A percentile compares a stretch with the other conserved stretches of the same genome.
These are phyloP conservation scores for Globisporangium spiculum DNA, from an alignment of 352 stramenopile species.

Conservation along the genomic window DNA sequence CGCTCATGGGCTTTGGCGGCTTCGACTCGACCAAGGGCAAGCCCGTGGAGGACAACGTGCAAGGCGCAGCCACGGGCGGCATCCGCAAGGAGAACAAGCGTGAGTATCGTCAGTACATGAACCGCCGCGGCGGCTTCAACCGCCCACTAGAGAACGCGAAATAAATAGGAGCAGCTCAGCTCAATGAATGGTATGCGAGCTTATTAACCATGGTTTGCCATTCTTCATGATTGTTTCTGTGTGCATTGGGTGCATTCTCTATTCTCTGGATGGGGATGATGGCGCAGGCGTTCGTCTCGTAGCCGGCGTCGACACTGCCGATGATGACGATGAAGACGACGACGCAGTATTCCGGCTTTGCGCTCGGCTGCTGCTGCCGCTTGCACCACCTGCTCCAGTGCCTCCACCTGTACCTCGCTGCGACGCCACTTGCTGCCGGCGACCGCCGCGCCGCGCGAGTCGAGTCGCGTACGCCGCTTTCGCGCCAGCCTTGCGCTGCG, in stretches of 20 bases:
- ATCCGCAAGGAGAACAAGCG: constrained; percentile 89
- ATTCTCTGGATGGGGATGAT: constrained; percentile 4
- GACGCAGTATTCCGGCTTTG: constrained; percentile 2
- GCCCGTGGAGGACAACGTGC: constrained; percentile 90
- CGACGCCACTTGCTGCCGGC: constrained; percentile 35
- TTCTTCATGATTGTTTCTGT: neutral
- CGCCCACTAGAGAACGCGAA: constrained; percentile 85
- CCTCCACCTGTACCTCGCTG: constrained; percentile 15
- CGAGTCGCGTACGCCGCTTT: constrained; percentile 55
- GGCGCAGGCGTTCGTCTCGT: constrained; percentile 3
- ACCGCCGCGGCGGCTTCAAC: constrained; percentile 95
- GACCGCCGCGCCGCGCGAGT: constrained; percentile 50
- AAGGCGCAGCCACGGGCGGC: constrained; percentile 71
- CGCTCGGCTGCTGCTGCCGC: neutral
- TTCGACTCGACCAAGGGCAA: constrained; percentile 95
- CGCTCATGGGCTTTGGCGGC: constrained; percentile 83
- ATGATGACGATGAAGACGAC: neutral
- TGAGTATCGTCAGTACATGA: constrained; percentile 98
- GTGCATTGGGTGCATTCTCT: neutral
- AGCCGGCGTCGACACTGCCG: constrained; percentile 1
- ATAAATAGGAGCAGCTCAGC: neutral
- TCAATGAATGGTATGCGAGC: neutral
- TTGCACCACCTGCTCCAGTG: neutral
- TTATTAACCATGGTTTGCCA: neutral
- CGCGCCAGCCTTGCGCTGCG: constrained; percentile 36